phyloP scores from a whole-genome alignment of 2,329 filamentous ascomycete genomes.

The Lasiodiplodia theobromae region DNA sequence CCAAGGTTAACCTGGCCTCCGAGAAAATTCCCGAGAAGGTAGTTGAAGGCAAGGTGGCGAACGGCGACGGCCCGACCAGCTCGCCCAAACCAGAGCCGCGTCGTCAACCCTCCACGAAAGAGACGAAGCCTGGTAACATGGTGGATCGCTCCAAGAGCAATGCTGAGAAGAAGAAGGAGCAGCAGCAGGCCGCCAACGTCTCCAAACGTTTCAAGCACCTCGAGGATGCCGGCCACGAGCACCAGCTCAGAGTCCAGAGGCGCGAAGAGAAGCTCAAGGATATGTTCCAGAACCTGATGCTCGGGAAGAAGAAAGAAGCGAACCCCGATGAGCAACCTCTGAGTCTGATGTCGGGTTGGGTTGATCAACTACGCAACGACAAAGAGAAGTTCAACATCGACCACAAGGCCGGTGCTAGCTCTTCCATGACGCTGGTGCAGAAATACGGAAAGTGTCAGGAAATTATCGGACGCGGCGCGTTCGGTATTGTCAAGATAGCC shows the following conservation, averaged over 20 bases:
- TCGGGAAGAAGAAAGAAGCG: conserved; percentile 80
- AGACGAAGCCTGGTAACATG: conserved; percentile 31
- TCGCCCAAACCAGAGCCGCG: conserved; percentile 39
- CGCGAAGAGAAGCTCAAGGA: conserved; percentile 94
- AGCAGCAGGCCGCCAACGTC: conserved; percentile 36
- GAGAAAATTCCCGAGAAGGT: conserved; percentile 37
- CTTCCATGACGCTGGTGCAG: conserved; percentile 82
- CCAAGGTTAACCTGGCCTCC: conserved; percentile 33
- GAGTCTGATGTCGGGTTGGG: conserved; percentile 94
- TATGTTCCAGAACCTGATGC: conserved; percentile 84
- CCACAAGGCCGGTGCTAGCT: conserved; percentile 77
- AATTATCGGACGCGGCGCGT: conserved; percentile 92
- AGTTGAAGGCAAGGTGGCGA: conserved; percentile 39
- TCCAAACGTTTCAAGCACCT: conserved; percentile 63
- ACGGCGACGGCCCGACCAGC: conserved; percentile 37
- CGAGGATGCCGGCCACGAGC: conserved; percentile 77
- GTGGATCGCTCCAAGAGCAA: conserved; percentile 29
- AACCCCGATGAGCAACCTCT: conserved; percentile 76
- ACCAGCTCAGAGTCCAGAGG: conserved; percentile 86
- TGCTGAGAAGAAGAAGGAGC: conserved; percentile 40
- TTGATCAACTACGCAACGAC: conserved; percentile 89
- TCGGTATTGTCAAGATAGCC: conserved; percentile 95
- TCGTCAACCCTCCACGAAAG: conserved; percentile 41
- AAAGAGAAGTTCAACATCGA: conserved; percentile 78
- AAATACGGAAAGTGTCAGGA: conserved; percentile 99